These are phyloP conservation scores for Geotrichum bryndzae DNA, from an alignment of 1,139 yeast species.

Conservation along the genomic window DNA sequence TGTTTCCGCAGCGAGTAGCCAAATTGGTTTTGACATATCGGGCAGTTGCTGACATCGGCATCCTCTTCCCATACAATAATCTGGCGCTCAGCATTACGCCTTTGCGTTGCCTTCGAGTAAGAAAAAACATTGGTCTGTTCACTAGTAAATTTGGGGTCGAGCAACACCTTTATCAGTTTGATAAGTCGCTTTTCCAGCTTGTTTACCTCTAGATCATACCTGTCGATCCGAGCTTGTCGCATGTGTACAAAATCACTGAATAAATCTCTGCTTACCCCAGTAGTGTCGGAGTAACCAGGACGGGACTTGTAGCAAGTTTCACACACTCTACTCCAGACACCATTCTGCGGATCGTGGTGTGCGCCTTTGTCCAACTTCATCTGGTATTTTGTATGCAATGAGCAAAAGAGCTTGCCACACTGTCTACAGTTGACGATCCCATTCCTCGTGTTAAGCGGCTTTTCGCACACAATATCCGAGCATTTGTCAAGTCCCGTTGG, in stretches of 20 bases:
- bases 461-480: conserved; percentile 30
- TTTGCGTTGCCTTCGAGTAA: conserved; percentile 26
- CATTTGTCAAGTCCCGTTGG: conserved; percentile 37
- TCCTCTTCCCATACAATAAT: conserved; percentile 72
- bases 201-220: conserved; percentile 43
- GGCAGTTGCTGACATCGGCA: conserved; percentile 46
- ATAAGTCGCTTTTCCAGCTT: conserved; percentile 61
- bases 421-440: conserved; percentile 37
- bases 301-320: conserved; percentile 50
- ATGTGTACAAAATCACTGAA: conserved; percentile 41
- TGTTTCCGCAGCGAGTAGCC: conserved; percentile 64
- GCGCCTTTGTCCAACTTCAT: conserved; percentile 45
- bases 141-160: conserved; percentile 20
- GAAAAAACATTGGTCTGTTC: conserved; percentile 22
- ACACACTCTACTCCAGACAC: conserved; percentile 71
- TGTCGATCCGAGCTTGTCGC: conserved; percentile 42
- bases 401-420: conserved; percentile 71
- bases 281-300: conserved; percentile 47
- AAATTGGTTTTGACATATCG: conserved; percentile 57
- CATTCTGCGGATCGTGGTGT: conserved; percentile 43
- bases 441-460: conserved; percentile 28
- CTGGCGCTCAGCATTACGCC: conserved; percentile 44
- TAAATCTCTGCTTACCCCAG: conserved; percentile 42
- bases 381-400: conserved; percentile 52
- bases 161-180: conserved; percentile 38